Percentiles rank a stretch among this genome's conserved stretches.
These are phyloP conservation scores for Moniliophthora roreri DNA, from an alignment of 1,284 basidiomycete genomes.

Conservation along the genomic window DNA sequence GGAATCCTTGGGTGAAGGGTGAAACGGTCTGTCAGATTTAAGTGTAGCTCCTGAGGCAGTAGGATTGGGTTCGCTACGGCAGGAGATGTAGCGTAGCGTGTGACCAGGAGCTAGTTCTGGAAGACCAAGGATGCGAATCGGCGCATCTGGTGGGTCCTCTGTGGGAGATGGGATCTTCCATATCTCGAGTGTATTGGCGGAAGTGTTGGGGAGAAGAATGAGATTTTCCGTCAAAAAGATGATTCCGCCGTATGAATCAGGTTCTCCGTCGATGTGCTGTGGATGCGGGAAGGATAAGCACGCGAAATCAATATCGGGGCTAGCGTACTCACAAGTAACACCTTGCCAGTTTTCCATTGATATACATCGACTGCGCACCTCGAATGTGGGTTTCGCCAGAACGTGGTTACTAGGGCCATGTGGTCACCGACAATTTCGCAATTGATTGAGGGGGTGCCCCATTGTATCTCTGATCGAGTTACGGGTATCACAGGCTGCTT, in stretches of 20 bases:
- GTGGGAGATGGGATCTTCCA: slow-evolving; percentile 31
- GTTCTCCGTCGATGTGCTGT: slow-evolving; percentile 25
- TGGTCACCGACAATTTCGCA: slow-evolving; percentile 50
- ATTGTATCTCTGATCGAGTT: slow-evolving; percentile 23
- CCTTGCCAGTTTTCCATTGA: slow-evolving; percentile 40
- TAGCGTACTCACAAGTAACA: slow-evolving; percentile 32
- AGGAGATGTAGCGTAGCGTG: slow-evolving; percentile 32
- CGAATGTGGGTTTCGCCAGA: slow-evolving; percentile 23
- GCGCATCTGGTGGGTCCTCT: slow-evolving; percentile 17
- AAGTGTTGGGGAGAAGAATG: slow-evolving; percentile 41
- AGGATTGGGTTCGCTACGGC: slow-evolving; percentile 47
- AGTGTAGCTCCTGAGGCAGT: slow-evolving; percentile 18
- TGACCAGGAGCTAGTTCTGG: slow-evolving; percentile 30
- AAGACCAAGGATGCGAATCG: slow-evolving; percentile 31
- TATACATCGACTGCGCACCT: slow-evolving; percentile 34
- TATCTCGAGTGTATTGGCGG: slow-evolving; percentile 35
- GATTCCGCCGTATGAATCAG: slow-evolving; percentile 37
- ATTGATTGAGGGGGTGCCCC: slow-evolving; percentile 32
- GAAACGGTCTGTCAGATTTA: slow-evolving; percentile 26
- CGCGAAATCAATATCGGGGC: slow-evolving; percentile 1
- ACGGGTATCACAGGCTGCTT: slow-evolving; percentile 29
- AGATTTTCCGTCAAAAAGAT: slow-evolving; percentile 39
- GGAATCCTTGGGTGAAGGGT: slow-evolving; percentile 32
- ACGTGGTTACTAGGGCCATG: slow-evolving; percentile 42
- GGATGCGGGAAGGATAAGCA: neutral